Evolutionary conservation across 805 yeast genomes (phyloP), one percentile per base, ranked within the genome.

Genomic region (Wickerhamiella allomyrinae): DNA sequence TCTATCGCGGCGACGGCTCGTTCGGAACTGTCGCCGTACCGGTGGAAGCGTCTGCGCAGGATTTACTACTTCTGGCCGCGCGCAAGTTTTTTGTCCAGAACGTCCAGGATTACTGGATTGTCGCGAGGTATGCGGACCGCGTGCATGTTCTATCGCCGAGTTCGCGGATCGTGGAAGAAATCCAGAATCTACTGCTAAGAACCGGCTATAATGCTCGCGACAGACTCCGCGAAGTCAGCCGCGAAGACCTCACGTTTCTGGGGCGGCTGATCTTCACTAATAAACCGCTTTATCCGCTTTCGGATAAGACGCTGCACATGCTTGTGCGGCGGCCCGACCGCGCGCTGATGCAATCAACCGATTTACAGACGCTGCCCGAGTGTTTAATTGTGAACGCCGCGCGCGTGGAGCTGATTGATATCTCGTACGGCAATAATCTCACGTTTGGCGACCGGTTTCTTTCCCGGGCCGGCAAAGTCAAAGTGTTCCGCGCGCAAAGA

Each of bases 21-120:
- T 83, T 85, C 49, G 80, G 91, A 13, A 83, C 95, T 1, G 63
- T 89, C 17, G 75, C 86, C 13, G 79, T 94, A 55, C 74, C 89
- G 0, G 68, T 81, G 25, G 82, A 79, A 44, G 80, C 86, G 1
- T 74, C 89, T 0, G 82, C 85, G 0, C 70, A 75, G 7, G 94
- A 85, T 38, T 63, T 91, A 41, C 65, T 89, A 31, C 74, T 73
- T 24, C 69, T 73, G 38, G 71, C 85, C 20, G 82, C 81, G 48
- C 74, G 81, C 46, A 87, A 89, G 59, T 80, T 86, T 54, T 53
- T 53, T 37, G 44, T 52, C 15, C 37, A 21, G 3, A 46, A 52
- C 19, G 37, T 49, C 19, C 35, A 37, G 7, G 41, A 43, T 10
- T 52, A 50, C 41, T 47, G 42, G 7, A 41, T 53, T 2, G 39